Evolutionary conservation across 352 stramenopile species (phyloP).

Genomic region (Phytopythium sindhum): DNA sequence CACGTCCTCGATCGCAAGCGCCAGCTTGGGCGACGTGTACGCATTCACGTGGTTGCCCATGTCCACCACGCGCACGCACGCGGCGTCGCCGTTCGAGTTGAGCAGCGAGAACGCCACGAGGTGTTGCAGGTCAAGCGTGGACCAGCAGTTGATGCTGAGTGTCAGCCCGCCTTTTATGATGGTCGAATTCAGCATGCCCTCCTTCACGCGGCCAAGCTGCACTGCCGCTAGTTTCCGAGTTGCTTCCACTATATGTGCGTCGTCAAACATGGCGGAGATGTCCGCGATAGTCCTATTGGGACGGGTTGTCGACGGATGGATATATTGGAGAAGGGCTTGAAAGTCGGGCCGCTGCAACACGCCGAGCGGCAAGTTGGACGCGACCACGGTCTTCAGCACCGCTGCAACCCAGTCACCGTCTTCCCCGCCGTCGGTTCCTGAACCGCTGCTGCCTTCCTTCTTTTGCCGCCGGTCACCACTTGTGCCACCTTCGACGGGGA

Average conservation of each 20-base stretch:
- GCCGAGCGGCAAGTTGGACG: slow-evolving; percentile 30
- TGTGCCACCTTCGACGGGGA: neutral
- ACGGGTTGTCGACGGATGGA: slow-evolving; percentile 13
- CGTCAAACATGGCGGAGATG: neutral
- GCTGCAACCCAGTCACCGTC: neutral
- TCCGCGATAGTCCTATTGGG: neutral
- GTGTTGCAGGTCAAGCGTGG: slow-evolving; percentile 56
- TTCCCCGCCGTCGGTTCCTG: neutral
- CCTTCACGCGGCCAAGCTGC: slow-evolving; percentile 77
- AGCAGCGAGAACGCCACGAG: slow-evolving; percentile 74
- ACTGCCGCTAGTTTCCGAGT: slow-evolving; percentile 28
- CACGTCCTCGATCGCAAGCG: slow-evolving; percentile 54
- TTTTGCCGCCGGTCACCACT: neutral
- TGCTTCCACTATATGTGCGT: slow-evolving; percentile 26
- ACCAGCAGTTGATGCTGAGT: slow-evolving; percentile 71
- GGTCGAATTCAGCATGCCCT: slow-evolving; percentile 79
- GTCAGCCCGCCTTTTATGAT: slow-evolving; percentile 73
- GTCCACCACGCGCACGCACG: slow-evolving; percentile 60
- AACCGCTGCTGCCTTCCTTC: neutral
- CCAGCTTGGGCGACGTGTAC: slow-evolving; percentile 28
- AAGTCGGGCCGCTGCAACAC: slow-evolving; percentile 43
- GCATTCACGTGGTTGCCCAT: slow-evolving; percentile 27
- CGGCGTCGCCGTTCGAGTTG: slow-evolving; percentile 76
- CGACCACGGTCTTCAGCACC: slow-evolving; percentile 34
- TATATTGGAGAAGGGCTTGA: slow-evolving; percentile 29